phyloP scores from a whole-genome alignment of 495 filamentous ascomycete genomes.

The Penicillium manginii region DNA sequence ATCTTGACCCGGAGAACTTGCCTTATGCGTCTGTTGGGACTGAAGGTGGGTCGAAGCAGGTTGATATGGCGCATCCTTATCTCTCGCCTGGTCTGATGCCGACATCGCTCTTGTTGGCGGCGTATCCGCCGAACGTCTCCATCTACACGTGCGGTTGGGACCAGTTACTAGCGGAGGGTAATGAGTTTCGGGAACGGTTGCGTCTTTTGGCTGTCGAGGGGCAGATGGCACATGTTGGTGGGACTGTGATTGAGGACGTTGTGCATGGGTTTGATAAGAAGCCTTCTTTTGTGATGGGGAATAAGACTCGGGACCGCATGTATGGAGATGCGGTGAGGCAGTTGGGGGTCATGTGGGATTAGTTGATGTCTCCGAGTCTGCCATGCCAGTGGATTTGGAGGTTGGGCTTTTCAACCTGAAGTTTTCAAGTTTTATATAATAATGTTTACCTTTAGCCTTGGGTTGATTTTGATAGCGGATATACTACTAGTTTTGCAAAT shows the following conservation, averaged over 20 bases:
- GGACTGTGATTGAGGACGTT: conserved; percentile 23
- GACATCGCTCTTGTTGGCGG: conserved; percentile 9
- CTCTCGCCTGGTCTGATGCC: conserved; percentile 26
- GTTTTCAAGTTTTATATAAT: too few relatives aligned
- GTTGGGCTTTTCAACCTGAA: too few relatives aligned
- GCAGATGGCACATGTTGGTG: conserved; percentile 17
- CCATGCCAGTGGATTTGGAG: background rate
- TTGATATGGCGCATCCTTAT: conserved; percentile 29
- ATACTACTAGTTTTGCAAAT: too few relatives aligned
- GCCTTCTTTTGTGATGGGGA: conserved; percentile 24
- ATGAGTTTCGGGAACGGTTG: conserved; percentile 26
- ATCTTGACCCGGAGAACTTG: conserved; percentile 15
- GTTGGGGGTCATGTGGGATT: conserved; percentile 26
- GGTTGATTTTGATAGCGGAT: too few relatives aligned
- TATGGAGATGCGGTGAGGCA: conserved; percentile 26
- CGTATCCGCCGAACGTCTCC: conserved; percentile 20
- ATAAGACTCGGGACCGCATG: conserved; percentile 20
- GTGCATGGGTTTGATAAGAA: conserved; percentile 36
- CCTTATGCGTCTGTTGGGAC: conserved; percentile 10
- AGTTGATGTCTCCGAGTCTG: background rate
- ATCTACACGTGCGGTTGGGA: conserved; percentile 35
- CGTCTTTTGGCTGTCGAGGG: conserved; percentile 15
- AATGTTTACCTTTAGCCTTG: too few relatives aligned
- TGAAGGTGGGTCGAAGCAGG: background rate
- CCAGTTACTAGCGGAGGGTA: conserved; percentile 30